Base-by-base conservation (phyloP, 257 asterid genomes). In the Gentiana straminea region DNA sequence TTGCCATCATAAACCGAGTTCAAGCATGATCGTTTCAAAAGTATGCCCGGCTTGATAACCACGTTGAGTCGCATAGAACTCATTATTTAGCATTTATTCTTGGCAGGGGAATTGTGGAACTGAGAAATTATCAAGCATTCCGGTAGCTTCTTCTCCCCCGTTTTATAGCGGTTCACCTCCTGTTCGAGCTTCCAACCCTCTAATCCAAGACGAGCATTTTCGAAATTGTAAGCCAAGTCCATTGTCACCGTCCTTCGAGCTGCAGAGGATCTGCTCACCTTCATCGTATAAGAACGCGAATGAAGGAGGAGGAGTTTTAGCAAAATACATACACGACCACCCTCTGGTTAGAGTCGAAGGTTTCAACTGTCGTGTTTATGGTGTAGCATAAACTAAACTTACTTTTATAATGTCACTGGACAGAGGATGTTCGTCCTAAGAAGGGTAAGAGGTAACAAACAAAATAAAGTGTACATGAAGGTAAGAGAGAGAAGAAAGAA, bases 331-430 rank as follows among this genome's bases (percentile, higher is more conserved):
- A 59, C 59, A 70, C 49, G 76, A 62, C 39, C 80, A 77, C 38
- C 82, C 81, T 53, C 77, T 81, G 5, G 75, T 76, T 66, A 64
- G 67, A 65, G 77, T 84, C 48, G 86, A 81, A 69, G 94, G 94
- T 8, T 84, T 84, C 79, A 70, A 79, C 34, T 80, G 88, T 57
- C 79, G 68, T 73, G 58, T 79, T 64, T 77, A 80, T 45, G 76
- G 84, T 2, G 67, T 76, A 56, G 82, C 80, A 4, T 81, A 76
- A 76, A 61, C 9, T 35, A 49, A 37, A 7, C 13, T 10, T 41
- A 24, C 24, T 24, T 24, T 24, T 41, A 1, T 2, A 37, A 38
- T n/a, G 8, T 46, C 49, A 34, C 2, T 33, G 46, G 9, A 33
- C 15, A 5, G 34, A 10, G 10, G 51, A 64, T 10, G 9, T 12